Conservation (phyloP, 2,329 filamentous ascomycete species). For the Drechslerella coelobrocha region DNA sequence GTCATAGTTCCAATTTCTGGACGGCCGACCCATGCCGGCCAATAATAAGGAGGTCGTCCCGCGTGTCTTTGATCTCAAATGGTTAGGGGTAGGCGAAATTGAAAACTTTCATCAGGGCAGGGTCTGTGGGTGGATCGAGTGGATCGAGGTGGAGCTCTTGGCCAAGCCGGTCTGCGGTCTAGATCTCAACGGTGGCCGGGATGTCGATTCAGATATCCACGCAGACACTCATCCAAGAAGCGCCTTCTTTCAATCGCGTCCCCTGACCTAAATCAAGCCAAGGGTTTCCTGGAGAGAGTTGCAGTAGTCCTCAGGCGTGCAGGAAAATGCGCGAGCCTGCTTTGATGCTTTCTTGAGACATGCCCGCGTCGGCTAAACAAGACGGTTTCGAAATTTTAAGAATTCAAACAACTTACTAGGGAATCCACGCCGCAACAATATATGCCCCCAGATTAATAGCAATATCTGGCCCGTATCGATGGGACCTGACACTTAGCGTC, state of each 20-base stretch:
- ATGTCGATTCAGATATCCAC: slow-evolving; percentile 24
- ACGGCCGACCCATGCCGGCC: slow-evolving; percentile 25
- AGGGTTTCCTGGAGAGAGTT: slow-evolving; percentile 29
- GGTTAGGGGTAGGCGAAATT: slow-evolving; percentile 51
- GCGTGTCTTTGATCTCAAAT: slow-evolving; percentile 51
- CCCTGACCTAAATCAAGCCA: slow-evolving; percentile 11
- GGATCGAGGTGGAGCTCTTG: slow-evolving; percentile 33
- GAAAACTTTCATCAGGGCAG: slow-evolving; percentile 39
- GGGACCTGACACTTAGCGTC: slow-evolving; percentile 15
- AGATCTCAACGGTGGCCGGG: slow-evolving; percentile 48
- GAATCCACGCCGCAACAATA: slow-evolving; percentile 37
- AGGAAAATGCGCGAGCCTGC: slow-evolving; percentile 16
- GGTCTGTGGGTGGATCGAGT: slow-evolving; percentile 29
- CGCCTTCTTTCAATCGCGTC: slow-evolving; percentile 11
- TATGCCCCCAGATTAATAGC: slow-evolving; percentile 34
- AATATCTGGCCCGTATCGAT: slow-evolving; percentile 46
- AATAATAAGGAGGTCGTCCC: slow-evolving; percentile 48
- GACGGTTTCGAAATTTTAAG: slow-evolving; percentile 25
- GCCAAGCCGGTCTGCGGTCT: slow-evolving; percentile 36
- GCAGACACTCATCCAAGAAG: slow-evolving; percentile 6
- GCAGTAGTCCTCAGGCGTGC: slow-evolving; percentile 2
- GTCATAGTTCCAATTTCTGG: slow-evolving; percentile 38
- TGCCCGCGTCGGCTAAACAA: slow-evolving; percentile 49
- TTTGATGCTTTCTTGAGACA: slow-evolving; percentile 42
- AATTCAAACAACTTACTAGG: background rate